Percentiles rank a stretch among this genome's conserved stretches.
Conservation (phyloP, 805 yeast species). For the Myxozyma udenii region DNA sequence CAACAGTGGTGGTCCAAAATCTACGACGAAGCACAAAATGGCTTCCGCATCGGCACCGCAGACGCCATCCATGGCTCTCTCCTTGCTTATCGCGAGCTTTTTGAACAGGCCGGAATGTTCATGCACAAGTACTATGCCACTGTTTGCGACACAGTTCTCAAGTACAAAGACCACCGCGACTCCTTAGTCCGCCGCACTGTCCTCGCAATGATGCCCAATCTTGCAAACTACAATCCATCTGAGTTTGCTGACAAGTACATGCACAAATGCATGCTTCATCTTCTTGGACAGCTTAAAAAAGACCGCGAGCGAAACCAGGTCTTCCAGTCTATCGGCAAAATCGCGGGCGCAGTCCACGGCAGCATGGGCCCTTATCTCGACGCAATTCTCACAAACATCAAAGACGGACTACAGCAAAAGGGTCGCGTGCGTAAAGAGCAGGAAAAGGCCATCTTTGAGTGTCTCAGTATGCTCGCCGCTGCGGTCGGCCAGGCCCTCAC, state of each 20-base stretch:
- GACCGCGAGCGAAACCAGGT: slow-evolving; percentile 74
- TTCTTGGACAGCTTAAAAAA: slow-evolving; percentile 72
- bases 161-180: slow-evolving; percentile 74
- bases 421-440: slow-evolving; percentile 62
- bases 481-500: slow-evolving; percentile 94
- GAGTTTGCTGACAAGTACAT: slow-evolving; percentile 75
- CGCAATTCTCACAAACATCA: slow-evolving; percentile 75
- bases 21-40: slow-evolving; percentile 62
- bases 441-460: slow-evolving; percentile 82
- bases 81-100: slow-evolving; percentile 74
- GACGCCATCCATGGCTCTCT: slow-evolving; percentile 87
- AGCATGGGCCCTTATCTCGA: slow-evolving; percentile 85
- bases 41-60: slow-evolving; percentile 47
- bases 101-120: slow-evolving; percentile 67
- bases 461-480: slow-evolving; percentile 77
- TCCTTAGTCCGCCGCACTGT: slow-evolving; percentile 76
- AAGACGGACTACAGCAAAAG: slow-evolving; percentile 70
- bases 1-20: slow-evolving; percentile 72
- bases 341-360: slow-evolving; percentile 71
- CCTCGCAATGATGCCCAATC: slow-evolving; percentile 74
- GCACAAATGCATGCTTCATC: slow-evolving; percentile 73
- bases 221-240: slow-evolving; percentile 74
- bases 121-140: slow-evolving; percentile 69
- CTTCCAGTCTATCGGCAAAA: slow-evolving; percentile 76
- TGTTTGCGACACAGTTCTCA: slow-evolving; percentile 68